Evolutionary conservation across 140 eudicot species (phyloP), one percentile per base, ranked within the genome.

Genomic region (Flaveria floridana): DNA sequence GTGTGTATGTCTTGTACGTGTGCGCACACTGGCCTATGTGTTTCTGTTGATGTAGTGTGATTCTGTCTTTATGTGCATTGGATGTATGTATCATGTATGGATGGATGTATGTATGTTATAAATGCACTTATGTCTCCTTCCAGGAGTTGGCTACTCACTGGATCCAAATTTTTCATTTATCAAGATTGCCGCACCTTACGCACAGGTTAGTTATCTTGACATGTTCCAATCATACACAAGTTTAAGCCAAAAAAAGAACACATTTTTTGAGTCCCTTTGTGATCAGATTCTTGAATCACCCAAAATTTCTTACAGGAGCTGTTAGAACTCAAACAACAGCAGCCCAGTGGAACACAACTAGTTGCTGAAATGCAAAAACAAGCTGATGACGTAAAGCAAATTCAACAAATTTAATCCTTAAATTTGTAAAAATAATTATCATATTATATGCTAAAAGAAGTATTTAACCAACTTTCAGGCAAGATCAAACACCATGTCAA

Each of bases 181-280:
- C 1, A 93, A 93, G 73, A 84, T 93, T 75, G 98, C 98, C 59
- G 94, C 98, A 26, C 98, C 98, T 44, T 93, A 90, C 62, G 97
- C 94, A 53, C 96, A 93, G 93, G 98, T 87, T 63, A 63, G 68
- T 14, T 64, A 77, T 79, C 42, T 73, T 79, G 34, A 30, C 25
- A 5, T 34, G 12, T 58, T 46, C 11, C 16, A n/a, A 41, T 50
- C 23, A 25, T 44, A 14, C 23, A 10, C 18, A 25, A 51, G 25
- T 68, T 50, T 72, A 50, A 71, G 53, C 68, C 21, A 41, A 63
- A 14, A 13, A 21, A 25, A 57, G 25, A 20, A 18, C 3, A 53
- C 10, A 53, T 25, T 18, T 18, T 55, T 55, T 68, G 57, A 26
- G 16, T 68, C 64, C 72, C 70, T 57, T 39, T 51, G n/a, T 34